phyloP scores from a whole-genome alignment of 768 basidiomycete genomes.

The Tephrocybe sp. region DNA sequence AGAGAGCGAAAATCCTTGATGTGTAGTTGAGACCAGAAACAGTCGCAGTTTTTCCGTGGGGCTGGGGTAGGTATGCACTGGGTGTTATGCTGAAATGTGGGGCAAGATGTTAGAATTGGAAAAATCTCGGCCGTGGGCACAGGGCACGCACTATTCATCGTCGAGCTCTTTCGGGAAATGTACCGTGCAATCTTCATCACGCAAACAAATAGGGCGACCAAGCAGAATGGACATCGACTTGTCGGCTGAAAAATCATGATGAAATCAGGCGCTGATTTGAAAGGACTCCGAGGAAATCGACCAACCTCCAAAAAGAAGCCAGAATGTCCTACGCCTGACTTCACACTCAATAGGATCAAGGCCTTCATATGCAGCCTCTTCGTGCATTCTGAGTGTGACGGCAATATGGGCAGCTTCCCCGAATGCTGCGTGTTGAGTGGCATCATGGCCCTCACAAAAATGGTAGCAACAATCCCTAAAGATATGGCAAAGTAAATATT shows the following conservation, averaged over 20 bases:
- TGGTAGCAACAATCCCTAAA: conserved; percentile 79
- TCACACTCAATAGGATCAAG: conserved; percentile 87
- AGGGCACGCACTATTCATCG: conserved; percentile 75
- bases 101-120: conserved; percentile 18
- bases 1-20: conserved; percentile 79
- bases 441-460: conserved; percentile 86
- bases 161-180: conserved; percentile 87
- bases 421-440: conserved; percentile 83
- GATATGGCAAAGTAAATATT: conserved; percentile 8
- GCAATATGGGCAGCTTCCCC: conserved; percentile 86
- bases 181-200: conserved; percentile 88
- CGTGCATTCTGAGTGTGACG: conserved; percentile 80
- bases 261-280: conserved; percentile 6
- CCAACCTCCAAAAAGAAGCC: conserved; percentile 85
- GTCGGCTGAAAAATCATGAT: conserved; percentile 53
- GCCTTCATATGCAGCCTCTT: conserved; percentile 78
- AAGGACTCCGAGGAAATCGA: conserved; percentile 9
- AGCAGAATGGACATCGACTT: conserved; percentile 87
- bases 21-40: conserved; percentile 87
- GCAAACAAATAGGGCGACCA: conserved; percentile 79
- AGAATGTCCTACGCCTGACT: conserved; percentile 82
- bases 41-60: conserved; percentile 81
- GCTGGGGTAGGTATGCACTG: conserved; percentile 79
- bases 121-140: conserved; percentile 27
- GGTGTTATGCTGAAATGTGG: conserved; percentile 65